phyloP scores from a whole-genome alignment of 1,284 basidiomycete genomes.

The Thecaphora thlaspeos region DNA sequence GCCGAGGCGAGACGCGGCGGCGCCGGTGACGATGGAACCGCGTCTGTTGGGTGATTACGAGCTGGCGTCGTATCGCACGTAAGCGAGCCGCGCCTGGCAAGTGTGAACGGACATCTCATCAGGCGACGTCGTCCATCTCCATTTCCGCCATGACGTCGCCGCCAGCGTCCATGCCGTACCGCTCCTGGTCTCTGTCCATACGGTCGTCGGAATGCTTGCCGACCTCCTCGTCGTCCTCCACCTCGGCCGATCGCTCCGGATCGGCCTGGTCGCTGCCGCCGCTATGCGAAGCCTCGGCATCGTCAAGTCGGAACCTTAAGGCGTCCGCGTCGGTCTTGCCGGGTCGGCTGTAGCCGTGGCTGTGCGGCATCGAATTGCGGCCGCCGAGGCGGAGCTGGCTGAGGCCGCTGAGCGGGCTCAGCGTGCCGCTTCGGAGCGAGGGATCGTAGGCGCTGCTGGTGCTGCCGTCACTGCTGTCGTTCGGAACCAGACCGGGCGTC shows the following conservation, averaged over 20 bases:
- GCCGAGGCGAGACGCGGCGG: no score
- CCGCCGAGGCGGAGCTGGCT: slow-evolving; percentile 30
- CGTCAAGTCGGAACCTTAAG: slow-evolving; percentile 21
- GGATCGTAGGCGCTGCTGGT: slow-evolving; percentile 30
- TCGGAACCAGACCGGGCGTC: slow-evolving; percentile 24
- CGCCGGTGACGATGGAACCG: no score
- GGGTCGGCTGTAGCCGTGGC: slow-evolving; percentile 1
- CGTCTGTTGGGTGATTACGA: no score
- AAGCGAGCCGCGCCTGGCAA: not conserved
- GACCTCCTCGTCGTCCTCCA: slow-evolving; percentile 56
- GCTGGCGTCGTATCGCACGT: no score
- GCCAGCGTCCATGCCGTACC: slow-evolving; percentile 50
- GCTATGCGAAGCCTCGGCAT: slow-evolving; percentile 21
- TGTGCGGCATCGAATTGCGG: not conserved
- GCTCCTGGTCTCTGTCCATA: slow-evolving; percentile 32
- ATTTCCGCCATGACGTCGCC: slow-evolving; percentile 55
- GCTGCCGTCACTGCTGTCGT: slow-evolving; percentile 40
- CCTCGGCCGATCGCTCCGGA: slow-evolving; percentile 29
- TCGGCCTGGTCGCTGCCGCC: slow-evolving; percentile 30
- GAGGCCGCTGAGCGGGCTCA: slow-evolving; percentile 34
- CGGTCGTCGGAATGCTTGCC: slow-evolving; percentile 19
- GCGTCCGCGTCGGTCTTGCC: slow-evolving; percentile 7
- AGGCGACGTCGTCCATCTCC: slow-evolving; percentile 55
- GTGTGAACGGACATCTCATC: not conserved
- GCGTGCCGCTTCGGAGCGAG: slow-evolving; percentile 26